A percentile compares a stretch with the other conserved stretches of the same genome.
These are phyloP conservation scores for Schizochytrium sp. DNA, from an alignment of 108 stramenopile species.

Conservation along the genomic window DNA sequence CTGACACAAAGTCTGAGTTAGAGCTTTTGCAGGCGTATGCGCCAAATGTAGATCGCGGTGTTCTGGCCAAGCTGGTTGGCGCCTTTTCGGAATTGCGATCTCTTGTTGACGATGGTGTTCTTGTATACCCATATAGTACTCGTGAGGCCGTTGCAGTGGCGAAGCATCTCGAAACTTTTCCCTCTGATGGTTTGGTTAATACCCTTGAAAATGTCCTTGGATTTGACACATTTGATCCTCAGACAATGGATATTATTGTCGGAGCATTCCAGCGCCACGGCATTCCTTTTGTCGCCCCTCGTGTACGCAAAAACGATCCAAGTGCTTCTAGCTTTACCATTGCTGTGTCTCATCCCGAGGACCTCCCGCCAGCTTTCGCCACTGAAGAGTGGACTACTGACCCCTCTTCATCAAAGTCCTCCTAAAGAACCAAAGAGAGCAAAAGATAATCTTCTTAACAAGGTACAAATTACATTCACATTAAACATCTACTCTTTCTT, in stretches of 20 bases:
- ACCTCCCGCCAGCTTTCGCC: conserved; percentile 13
- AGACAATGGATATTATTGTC: neutral
- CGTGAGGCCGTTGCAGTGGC: conserved; percentile 86
- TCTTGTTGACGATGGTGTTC: conserved; percentile 75
- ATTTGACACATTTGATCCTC: conserved; percentile 82
- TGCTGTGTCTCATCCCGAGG: conserved; percentile 17
- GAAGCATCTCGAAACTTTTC: conserved; percentile 84
- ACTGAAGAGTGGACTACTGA: conserved; percentile 54
- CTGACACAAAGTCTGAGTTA: conserved; percentile 79
- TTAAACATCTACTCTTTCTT: no score
- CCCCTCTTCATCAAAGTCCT: neutral
- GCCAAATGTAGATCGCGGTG: conserved; percentile 69
- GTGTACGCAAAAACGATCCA: conserved; percentile 12
- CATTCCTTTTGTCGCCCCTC: neutral
- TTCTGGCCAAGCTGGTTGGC: conserved; percentile 74
- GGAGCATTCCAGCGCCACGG: conserved; percentile 50
- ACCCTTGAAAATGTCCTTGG: conserved; percentile 85
- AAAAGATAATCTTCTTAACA: no score
- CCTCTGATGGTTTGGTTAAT: conserved; percentile 77
- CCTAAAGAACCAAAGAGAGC: no score
- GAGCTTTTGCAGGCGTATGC: conserved; percentile 80
- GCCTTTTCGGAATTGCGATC: conserved; percentile 82
- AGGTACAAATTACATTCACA: no score
- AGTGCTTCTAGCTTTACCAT: neutral
- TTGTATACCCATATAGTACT: conserved; percentile 84